These are phyloP conservation scores for Entelexis sorbosivorans DNA, from an alignment of 1,139 yeast genomes.

Conservation along the genomic window DNA sequence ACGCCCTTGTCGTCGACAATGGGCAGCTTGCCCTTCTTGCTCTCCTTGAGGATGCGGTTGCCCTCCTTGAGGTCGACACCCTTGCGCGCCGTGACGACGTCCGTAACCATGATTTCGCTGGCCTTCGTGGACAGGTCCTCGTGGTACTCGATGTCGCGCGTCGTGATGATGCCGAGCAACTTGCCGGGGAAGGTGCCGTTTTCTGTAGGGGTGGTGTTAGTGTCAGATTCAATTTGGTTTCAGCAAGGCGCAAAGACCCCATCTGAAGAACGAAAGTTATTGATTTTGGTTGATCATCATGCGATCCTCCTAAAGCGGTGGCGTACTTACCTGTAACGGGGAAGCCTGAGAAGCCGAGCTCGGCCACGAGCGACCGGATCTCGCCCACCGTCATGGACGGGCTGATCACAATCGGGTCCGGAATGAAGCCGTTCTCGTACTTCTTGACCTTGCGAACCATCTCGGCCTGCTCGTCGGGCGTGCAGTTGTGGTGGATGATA, in stretches of 20 bases:
- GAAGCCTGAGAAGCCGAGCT: slow-evolving; percentile 90
- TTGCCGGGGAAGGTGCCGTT: slow-evolving; percentile 80
- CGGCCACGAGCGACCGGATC: slow-evolving; percentile 57
- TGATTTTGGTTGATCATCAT: slow-evolving; percentile 23
- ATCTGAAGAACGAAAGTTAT: slow-evolving; percentile 99
- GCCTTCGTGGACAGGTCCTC: slow-evolving; percentile 57
- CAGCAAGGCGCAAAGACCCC: slow-evolving; percentile 59
- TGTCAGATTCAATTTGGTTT: slow-evolving; percentile 27
- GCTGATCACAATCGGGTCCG: slow-evolving; percentile 78
- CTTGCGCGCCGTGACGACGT: slow-evolving; percentile 68
- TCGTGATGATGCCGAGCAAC: slow-evolving; percentile 86
- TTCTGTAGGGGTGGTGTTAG: slow-evolving; percentile 39
- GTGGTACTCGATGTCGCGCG: slow-evolving; percentile 94
- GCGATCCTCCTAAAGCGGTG: slow-evolving; percentile 20
- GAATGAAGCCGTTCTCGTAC: slow-evolving; percentile 94
- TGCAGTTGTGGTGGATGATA: slow-evolving; percentile 93
- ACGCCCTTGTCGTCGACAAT: slow-evolving; percentile 69
- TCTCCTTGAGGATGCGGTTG: slow-evolving; percentile 76
- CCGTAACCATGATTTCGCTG: slow-evolving; percentile 79
- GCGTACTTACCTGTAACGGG: slow-evolving; percentile 94
- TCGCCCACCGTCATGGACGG: slow-evolving; percentile 72
- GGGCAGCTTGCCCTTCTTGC: slow-evolving; percentile 96
- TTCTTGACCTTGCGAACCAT: slow-evolving; percentile 96
- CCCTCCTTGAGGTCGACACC: slow-evolving; percentile 75
- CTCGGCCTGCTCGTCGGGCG: slow-evolving; percentile 94